These are phyloP conservation scores for Camellia lanceoleosa DNA, from an alignment of 148 eudicot species.

Conservation along the genomic window DNA sequence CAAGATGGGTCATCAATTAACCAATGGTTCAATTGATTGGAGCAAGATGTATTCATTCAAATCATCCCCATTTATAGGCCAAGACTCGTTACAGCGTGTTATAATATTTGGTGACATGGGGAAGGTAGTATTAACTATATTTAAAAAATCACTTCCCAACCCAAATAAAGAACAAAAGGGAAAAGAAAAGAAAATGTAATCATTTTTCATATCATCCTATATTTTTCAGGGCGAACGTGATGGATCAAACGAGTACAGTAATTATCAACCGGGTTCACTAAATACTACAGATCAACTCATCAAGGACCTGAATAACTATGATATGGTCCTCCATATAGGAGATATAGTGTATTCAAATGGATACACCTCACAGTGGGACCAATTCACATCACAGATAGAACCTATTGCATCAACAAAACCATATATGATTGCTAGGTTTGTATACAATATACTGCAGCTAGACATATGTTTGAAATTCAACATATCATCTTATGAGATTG, in stretches of 20 bases:
- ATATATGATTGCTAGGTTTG: constrained; percentile 86
- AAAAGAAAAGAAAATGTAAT: too few species aligned
- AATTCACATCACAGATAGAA: constrained; percentile 81
- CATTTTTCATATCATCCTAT: background rate
- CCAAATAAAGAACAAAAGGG: too few species aligned
- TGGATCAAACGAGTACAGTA: constrained; percentile 74
- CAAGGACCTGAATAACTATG: constrained; percentile 60
- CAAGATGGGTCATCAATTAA: constrained; percentile 65
- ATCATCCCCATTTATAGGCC: constrained; percentile 85
- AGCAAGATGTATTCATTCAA: constrained; percentile 66
- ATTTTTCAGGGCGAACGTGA: constrained; percentile 55
- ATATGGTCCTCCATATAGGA: constrained; percentile 86
- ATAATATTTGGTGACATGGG: constrained; percentile 93
- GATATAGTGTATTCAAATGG: constrained; percentile 77
- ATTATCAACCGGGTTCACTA: constrained; percentile 80
- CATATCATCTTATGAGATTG: background rate
- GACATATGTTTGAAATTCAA: background rate
- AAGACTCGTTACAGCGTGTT: constrained; percentile 77
- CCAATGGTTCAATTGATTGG: constrained; percentile 65
- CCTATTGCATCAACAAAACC: constrained; percentile 80
- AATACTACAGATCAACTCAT: constrained; percentile 77
- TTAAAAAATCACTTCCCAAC: too few species aligned
- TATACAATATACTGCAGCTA: background rate
- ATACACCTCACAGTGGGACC: constrained; percentile 93
- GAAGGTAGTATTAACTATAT: constrained; percentile 45